phyloP scores from a whole-genome alignment of 106 monocot genomes.

The Ottelia alismoides region DNA sequence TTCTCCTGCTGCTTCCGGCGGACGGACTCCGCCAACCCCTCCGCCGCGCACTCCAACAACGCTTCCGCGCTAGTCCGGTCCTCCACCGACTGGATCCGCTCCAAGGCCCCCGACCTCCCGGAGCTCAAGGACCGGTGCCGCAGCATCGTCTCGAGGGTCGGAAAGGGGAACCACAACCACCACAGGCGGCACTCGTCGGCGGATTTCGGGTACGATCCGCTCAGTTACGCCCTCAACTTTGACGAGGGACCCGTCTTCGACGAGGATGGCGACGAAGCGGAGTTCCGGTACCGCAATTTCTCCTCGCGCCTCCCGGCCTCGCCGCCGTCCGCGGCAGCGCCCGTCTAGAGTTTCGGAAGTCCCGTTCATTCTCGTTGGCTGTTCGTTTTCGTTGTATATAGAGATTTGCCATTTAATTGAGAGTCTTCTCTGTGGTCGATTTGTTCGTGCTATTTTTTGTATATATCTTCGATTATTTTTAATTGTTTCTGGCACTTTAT shows the following conservation, averaged over 20 bases:
- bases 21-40: background rate
- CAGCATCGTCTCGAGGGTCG: constrained; percentile 10
- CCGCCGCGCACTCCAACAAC: background rate
- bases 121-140: constrained; percentile 12
- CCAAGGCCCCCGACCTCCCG: constrained; percentile 17
- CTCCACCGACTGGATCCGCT: constrained; percentile 5
- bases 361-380: too few relatives aligned
- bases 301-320: constrained; percentile 15
- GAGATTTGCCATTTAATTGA: too few relatives aligned
- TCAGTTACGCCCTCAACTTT: constrained; percentile 28
- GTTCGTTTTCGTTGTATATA: too few relatives aligned
- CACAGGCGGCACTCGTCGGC: constrained; percentile 1
- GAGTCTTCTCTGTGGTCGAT: too few relatives aligned
- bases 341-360: too few relatives aligned
- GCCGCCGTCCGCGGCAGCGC: constrained; percentile 6
- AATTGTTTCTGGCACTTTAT: too few relatives aligned
- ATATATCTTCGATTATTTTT: too few relatives aligned
- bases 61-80: background rate
- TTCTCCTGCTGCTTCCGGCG: constrained; percentile 22
- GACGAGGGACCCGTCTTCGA: constrained; percentile 19
- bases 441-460: too few relatives aligned
- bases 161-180: background rate
- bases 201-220: constrained; percentile 22
- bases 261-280: constrained; percentile 8
- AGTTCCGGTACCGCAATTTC: constrained; percentile 14